Evolutionary conservation across 768 basidiomycete genomes (phyloP).

Genomic region (Lyophyllum shimeji): DNA sequence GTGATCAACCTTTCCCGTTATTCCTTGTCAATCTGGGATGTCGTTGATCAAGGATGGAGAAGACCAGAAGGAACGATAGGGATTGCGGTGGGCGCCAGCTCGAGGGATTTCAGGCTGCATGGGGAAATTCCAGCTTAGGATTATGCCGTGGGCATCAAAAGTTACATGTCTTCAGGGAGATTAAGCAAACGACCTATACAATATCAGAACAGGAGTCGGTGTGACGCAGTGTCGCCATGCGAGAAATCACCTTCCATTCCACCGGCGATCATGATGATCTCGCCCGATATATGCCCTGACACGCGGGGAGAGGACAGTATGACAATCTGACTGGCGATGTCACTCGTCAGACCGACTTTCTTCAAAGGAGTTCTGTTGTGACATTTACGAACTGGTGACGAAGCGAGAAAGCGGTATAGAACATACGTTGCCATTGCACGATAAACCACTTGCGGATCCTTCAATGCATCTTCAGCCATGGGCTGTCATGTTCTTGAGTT

Average conservation of each 20-base stretch:
- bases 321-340: constrained; percentile 66
- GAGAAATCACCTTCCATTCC: constrained; percentile 68
- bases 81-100: constrained; percentile 57
- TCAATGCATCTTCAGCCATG: constrained; percentile 57
- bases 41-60: constrained; percentile 56
- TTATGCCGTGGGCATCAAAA: not conserved
- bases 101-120: constrained; percentile 35
- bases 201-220: not conserved
- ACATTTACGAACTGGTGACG: not conserved
- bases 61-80: constrained; percentile 52
- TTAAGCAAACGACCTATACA: constrained; percentile 30
- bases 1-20: constrained; percentile 49
- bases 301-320: constrained; percentile 57
- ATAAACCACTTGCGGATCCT: constrained; percentile 53
- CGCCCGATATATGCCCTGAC: constrained; percentile 72
- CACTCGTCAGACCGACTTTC: constrained; percentile 61
- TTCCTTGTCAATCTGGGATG: constrained; percentile 61
- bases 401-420: not conserved
- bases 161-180: constrained; percentile 21
- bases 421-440: constrained; percentile 67
- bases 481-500: constrained; percentile 25
- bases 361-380: constrained; percentile 60
- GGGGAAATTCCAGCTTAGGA: constrained; percentile 11
- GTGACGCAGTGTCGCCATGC: not conserved
- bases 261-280: constrained; percentile 69